phyloP scores from a whole-genome alignment of 768 basidiomycete genomes.

The Sarcomyxa edulis region DNA sequence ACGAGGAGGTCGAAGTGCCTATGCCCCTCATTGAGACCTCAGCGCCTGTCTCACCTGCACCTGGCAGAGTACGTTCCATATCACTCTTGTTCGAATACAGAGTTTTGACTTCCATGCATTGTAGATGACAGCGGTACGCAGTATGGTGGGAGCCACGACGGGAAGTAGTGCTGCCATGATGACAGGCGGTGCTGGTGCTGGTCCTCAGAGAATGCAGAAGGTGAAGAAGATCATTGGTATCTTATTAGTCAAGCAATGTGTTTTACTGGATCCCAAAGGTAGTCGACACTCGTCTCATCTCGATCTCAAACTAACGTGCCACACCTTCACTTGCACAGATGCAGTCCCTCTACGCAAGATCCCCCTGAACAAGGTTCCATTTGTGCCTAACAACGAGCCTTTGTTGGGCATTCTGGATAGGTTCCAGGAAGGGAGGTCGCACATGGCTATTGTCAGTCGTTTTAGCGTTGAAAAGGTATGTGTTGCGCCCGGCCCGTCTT shows the following conservation, averaged over 20 bases:
- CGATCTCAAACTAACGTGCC: background rate
- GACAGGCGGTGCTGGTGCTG: constrained; percentile 14
- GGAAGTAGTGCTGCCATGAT: no score
- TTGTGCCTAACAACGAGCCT: constrained; percentile 82
- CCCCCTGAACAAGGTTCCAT: constrained; percentile 81
- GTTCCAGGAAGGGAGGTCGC: constrained; percentile 87
- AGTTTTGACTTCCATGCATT: no score
- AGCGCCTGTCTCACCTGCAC: no score
- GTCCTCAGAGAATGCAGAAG: constrained; percentile 37
- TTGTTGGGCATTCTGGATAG: constrained; percentile 80
- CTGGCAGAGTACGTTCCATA: no score
- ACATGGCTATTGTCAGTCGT: constrained; percentile 87
- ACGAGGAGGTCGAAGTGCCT: constrained; percentile 68
- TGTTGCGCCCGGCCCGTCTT: background rate
- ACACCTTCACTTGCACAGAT: constrained; percentile 36
- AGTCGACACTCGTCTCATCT: constrained; percentile 3
- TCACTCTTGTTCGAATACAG: no score
- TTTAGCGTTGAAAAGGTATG: constrained; percentile 59
- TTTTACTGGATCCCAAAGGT: constrained; percentile 84
- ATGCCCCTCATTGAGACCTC: no score
- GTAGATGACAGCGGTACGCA: no score
- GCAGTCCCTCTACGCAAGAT: constrained; percentile 79
- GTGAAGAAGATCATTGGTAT: constrained; percentile 85
- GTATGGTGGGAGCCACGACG: no score
- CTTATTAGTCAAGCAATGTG: constrained; percentile 85